These are phyloP conservation scores for Komagataella populi DNA, from an alignment of 805 yeast genomes.

Conservation along the genomic window DNA sequence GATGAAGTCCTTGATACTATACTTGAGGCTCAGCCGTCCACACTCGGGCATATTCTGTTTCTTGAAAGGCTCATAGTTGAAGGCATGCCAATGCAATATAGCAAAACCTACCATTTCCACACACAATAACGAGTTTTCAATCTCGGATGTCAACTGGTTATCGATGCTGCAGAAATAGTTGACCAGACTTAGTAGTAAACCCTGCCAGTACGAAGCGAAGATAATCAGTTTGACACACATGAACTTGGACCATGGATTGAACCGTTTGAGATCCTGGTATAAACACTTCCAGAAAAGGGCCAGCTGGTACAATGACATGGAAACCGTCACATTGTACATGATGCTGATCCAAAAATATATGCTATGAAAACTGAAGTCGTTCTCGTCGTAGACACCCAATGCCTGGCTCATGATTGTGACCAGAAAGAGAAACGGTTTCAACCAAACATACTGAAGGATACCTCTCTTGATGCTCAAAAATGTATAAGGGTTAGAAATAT, in stretches of 20 bases:
- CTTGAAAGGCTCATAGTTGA: conserved; percentile 64
- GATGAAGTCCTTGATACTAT: conserved; percentile 66
- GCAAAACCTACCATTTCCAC: conserved; percentile 81
- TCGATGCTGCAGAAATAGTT: conserved; percentile 30
- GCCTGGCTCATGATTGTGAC: conserved; percentile 33
- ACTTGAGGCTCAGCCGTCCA: conserved; percentile 41
- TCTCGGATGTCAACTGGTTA: conserved; percentile 24
- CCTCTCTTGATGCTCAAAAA: conserved; percentile 72
- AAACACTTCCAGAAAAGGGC: conserved; percentile 91
- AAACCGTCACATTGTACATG: conserved; percentile 67
- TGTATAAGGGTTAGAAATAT: conserved; percentile 76
- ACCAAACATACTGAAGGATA: conserved; percentile 88
- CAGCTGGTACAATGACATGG: conserved; percentile 68
- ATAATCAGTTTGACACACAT: conserved; percentile 86
- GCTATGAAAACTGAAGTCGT: conserved; percentile 31
- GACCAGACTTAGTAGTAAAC: conserved; percentile 42
- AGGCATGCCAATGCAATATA: conserved; percentile 77
- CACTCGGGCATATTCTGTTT: conserved; percentile 50
- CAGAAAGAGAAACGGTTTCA: conserved; percentile 71
- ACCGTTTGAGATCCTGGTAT: conserved; percentile 61
- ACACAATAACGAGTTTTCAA: conserved; percentile 72
- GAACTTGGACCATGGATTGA: conserved; percentile 86
- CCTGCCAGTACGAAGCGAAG: conserved; percentile 98
- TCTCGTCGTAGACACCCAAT: conserved; percentile 35
- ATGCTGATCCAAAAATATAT: conserved; percentile 53